Percentiles rank a stretch among this genome's conserved stretches.
Evolutionary conservation across 805 yeast genomes (phyloP).

Genomic region (Wickerhamomyces chambardii): DNA sequence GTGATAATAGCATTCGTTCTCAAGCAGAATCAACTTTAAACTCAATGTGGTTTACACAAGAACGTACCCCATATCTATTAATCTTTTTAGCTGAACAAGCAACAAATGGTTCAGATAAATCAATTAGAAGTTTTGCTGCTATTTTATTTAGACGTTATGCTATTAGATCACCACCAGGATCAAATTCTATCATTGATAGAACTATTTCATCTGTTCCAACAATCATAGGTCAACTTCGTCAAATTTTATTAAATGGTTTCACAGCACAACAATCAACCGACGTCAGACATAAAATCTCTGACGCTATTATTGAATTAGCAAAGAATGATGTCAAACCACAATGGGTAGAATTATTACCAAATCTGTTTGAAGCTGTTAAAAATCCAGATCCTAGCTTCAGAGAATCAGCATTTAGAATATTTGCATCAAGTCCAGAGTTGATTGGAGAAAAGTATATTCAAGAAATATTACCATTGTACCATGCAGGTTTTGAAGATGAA

Average conservation of each 20-base stretch:
- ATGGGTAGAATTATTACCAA: constrained; percentile 78
- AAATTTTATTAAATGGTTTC: constrained; percentile 66
- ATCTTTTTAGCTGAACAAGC: constrained; percentile 80
- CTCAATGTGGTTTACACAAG: constrained; percentile 64
- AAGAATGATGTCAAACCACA: constrained; percentile 46
- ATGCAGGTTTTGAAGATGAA: constrained; percentile 70
- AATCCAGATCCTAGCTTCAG: constrained; percentile 56
- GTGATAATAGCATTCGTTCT: constrained; percentile 69
- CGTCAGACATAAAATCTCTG: constrained; percentile 87
- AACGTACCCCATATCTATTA: constrained; percentile 61
- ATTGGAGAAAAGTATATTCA: constrained; percentile 50
- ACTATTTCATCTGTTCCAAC: constrained; percentile 64
- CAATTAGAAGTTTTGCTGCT: constrained; percentile 66
- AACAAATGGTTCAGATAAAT: constrained; percentile 47
- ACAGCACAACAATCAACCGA: constrained; percentile 55
- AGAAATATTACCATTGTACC: constrained; percentile 60
- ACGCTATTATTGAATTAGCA: constrained; percentile 90
- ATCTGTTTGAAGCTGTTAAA: constrained; percentile 58
- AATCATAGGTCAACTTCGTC: constrained; percentile 54
- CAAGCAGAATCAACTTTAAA: constrained; percentile 71
- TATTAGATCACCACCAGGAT: constrained; percentile 63
- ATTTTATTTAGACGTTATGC: constrained; percentile 87
- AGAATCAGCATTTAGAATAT: constrained; percentile 86
- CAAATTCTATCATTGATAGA: constrained; percentile 60
- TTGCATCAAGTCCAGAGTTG: constrained; percentile 75